Conservation (phyloP, 2,329 filamentous ascomycete genomes). For the Fusarium setosum region DNA sequence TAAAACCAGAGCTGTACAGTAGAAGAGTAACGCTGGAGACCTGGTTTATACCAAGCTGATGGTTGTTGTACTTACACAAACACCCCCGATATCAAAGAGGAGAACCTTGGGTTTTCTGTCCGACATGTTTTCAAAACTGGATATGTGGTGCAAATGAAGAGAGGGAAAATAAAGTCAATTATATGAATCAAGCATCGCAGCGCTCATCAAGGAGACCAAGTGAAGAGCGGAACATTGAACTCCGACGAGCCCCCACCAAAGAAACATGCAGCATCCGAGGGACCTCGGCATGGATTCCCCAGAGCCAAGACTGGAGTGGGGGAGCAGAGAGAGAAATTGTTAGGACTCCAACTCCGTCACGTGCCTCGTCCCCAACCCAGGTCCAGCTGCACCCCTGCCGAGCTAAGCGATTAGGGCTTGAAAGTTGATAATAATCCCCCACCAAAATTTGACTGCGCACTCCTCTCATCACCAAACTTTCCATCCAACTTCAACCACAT, state of each 20-base stretch:
- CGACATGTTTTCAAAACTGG: constrained; percentile 17
- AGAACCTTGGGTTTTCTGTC: constrained; percentile 74
- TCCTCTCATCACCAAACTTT: constrained; percentile 48
- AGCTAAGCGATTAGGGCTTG: constrained; percentile 53
- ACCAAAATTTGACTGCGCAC: constrained; percentile 49
- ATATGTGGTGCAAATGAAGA: too few relatives aligned
- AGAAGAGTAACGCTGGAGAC: background rate
- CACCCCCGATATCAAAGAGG: constrained; percentile 95
- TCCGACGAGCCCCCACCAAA: constrained; percentile 19
- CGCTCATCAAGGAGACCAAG: background rate
- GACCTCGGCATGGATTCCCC: constrained; percentile 41
- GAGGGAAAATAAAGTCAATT: constrained; percentile 28
- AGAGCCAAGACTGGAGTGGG: background rate
- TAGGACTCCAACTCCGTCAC: constrained; percentile 30
- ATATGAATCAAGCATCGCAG: background rate
- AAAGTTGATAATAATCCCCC: constrained; percentile 54
- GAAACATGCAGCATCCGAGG: constrained; percentile 24
- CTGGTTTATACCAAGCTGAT: background rate
- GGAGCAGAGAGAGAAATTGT: background rate
- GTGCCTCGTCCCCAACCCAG: constrained; percentile 56
- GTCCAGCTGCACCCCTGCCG: constrained; percentile 39
- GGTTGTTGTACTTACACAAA: constrained; percentile 78
- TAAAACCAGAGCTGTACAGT: background rate
- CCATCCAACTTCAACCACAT: constrained; percentile 50
- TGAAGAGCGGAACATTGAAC: background rate